A percentile compares a stretch with the other conserved stretches of the same genome.
These are phyloP conservation scores for Pogostemon cablin DNA, from an alignment of 257 asterid genomes.

Conservation along the genomic window DNA sequence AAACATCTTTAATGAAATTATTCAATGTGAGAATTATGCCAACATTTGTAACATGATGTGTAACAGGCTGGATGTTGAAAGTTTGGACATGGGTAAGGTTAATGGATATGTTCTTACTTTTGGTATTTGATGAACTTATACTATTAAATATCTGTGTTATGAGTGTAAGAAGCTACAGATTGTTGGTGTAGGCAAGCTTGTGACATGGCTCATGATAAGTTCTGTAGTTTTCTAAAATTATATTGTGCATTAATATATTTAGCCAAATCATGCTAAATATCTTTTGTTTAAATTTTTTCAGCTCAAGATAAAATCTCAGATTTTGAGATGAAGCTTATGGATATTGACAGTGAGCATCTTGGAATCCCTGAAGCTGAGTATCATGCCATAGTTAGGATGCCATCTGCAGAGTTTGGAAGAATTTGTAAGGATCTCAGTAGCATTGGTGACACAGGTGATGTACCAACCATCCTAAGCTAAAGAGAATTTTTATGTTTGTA, in stretches of 20 bases:
- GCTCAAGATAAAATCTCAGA: constrained; percentile 72
- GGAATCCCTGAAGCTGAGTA: constrained; percentile 73
- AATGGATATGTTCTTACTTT: neutral
- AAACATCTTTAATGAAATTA: neutral
- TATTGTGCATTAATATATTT: neutral
- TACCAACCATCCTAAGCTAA: neutral
- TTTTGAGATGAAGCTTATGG: constrained; percentile 74
- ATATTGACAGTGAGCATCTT: constrained; percentile 67
- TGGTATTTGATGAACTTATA: neutral
- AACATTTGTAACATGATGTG: neutral
- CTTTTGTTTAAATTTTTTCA: constrained; percentile 15
- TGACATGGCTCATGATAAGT: neutral
- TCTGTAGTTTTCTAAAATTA: neutral
- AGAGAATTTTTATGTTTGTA: neutral
- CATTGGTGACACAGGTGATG: constrained; percentile 65
- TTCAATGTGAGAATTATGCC: neutral
- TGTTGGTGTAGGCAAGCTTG: neutral
- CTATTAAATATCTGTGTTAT: neutral
- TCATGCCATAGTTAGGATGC: constrained; percentile 70
- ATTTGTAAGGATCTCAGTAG: constrained; percentile 70
- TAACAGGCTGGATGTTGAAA: neutral
- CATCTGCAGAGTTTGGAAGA: constrained; percentile 61
- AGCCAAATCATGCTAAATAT: neutral
- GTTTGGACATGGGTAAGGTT: neutral
- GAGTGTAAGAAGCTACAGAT: neutral